Base-by-base conservation (phyloP, 2,329 filamentous ascomycete species). In the Coleophoma crateriformis region DNA sequence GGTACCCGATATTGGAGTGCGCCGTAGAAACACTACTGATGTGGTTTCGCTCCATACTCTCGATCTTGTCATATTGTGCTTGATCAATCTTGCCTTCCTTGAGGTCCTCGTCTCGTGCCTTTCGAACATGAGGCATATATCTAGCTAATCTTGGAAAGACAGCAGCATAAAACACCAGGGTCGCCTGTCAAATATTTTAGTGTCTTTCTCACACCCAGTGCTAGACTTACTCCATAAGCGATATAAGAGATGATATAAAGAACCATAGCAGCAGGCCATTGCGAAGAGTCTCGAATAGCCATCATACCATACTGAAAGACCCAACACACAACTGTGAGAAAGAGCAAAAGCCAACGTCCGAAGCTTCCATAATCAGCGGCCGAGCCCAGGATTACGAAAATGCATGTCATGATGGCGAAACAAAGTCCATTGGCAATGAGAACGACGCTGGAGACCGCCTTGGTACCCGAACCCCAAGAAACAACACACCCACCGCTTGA, bases 281-380 rank as follows among this genome's bases (percentile, higher is more conserved):
- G 68, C 17, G 53, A 62, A 0, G 68, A 62, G 40, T 64, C 46
- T 19, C 60, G 58, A 33, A 71, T 67, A 6, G 64, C 58, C 55
- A 71, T 62, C 66, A 70, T 71, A 1, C 61, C 63, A 47, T 71
- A 71, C 53, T 71, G 68, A 38, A 70, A 59, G 1, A 62, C 57
- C 69, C 69, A 71, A 39, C 68, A 70, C 15, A 71, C 55, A 11
- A 70, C 60, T 0, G 69, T 71, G n/a, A 71, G 54, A 3, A 52
- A 59, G 8, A 71, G 55, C n/a, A 71, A 61, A 19, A 71, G 50
- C 68, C 67, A 71, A 47, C 67, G 62, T 4, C 68, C 66, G 50
- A 71, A 71, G 13, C 62, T 67, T 33, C 68, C 68, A 53, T 71
- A 71, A 49, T 71, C 69, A 15, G 69, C 69, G 7, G 68, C 68